Evolutionary conservation across 1,284 basidiomycete species (phyloP).

Genomic region (Papiliotrema nemorosa): DNA sequence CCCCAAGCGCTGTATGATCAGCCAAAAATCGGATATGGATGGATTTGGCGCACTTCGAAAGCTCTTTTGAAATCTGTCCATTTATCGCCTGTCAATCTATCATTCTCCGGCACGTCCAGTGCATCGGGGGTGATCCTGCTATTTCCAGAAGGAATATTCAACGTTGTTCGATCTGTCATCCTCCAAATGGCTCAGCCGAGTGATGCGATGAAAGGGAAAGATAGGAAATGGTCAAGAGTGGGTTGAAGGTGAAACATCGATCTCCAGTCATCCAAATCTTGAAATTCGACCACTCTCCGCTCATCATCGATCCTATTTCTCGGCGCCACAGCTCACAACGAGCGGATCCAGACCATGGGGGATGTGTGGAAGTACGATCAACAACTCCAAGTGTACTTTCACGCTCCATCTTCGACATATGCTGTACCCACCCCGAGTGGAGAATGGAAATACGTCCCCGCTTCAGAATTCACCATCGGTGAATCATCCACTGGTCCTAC

Average conservation of each 20-base stretch:
- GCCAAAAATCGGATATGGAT: background rate
- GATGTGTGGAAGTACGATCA: slow-evolving; percentile 24
- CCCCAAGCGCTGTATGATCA: slow-evolving; percentile 1
- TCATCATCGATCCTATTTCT: background rate
- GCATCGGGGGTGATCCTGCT: slow-evolving; percentile 21
- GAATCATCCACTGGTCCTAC: too few relatives aligned
- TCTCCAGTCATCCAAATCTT: background rate
- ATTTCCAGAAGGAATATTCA: slow-evolving; percentile 34
- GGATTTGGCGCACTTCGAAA: background rate
- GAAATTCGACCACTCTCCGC: background rate
- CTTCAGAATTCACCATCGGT: slow-evolving; percentile 5
- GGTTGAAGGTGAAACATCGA: too few relatives aligned
- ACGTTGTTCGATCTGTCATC: background rate
- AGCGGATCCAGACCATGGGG: background rate
- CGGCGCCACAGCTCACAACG: too few relatives aligned
- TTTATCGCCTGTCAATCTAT: slow-evolving; percentile 19
- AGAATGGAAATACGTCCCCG: slow-evolving; percentile 26
- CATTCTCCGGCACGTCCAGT: slow-evolving; percentile 8
- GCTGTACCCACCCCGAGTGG: slow-evolving; percentile 18
- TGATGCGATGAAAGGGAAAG: background rate
- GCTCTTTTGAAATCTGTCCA: background rate
- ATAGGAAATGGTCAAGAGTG: too few relatives aligned
- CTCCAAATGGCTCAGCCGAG: background rate
- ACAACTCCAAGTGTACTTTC: slow-evolving; percentile 24
- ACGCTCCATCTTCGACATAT: slow-evolving; percentile 22